Conservation (phyloP, 139 green algal genomes). For the Closterium sp. region DNA sequence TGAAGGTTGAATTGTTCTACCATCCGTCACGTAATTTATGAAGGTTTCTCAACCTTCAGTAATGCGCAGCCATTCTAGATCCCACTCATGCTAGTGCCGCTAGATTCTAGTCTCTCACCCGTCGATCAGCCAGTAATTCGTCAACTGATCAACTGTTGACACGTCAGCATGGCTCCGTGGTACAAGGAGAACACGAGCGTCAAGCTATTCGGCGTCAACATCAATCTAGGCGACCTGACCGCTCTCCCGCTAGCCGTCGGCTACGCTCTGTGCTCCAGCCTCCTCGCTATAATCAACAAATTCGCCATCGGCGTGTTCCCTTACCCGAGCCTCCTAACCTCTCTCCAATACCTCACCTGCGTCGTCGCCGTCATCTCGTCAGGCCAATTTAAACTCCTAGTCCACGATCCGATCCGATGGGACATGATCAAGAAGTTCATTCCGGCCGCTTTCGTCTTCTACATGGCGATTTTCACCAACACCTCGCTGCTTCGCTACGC, state of each 20-base stretch:
- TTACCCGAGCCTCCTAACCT: conserved; percentile 31
- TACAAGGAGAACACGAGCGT: conserved; percentile 4
- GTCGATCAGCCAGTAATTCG: not conserved
- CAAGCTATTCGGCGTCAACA: not conserved
- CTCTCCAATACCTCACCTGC: conserved; percentile 40
- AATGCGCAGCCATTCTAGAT: not conserved
- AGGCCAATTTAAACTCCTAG: conserved; percentile 22
- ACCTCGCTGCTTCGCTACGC: conserved; percentile 49
- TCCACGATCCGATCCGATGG: conserved; percentile 37
- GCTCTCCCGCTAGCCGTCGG: conserved; percentile 30
- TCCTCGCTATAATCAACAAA: conserved; percentile 52
- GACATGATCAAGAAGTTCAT: conserved; percentile 36
- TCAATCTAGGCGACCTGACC: conserved; percentile 16
- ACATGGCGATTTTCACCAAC: conserved; percentile 54
- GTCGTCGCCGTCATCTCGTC: conserved; percentile 25
- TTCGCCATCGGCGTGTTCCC: conserved; percentile 42
- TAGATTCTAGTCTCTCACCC: not conserved
- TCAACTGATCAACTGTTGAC: too few species aligned
- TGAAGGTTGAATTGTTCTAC: too few species aligned
- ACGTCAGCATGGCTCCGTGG: not conserved
- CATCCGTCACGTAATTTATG: not conserved
- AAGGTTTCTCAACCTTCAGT: not conserved
- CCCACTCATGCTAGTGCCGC: not conserved
- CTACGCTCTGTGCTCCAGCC: conserved; percentile 42
- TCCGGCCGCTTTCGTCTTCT: conserved; percentile 46